Evolutionary conservation across 139 green algal genomes (phyloP).

Genomic region (Chlorella ohadii): DNA sequence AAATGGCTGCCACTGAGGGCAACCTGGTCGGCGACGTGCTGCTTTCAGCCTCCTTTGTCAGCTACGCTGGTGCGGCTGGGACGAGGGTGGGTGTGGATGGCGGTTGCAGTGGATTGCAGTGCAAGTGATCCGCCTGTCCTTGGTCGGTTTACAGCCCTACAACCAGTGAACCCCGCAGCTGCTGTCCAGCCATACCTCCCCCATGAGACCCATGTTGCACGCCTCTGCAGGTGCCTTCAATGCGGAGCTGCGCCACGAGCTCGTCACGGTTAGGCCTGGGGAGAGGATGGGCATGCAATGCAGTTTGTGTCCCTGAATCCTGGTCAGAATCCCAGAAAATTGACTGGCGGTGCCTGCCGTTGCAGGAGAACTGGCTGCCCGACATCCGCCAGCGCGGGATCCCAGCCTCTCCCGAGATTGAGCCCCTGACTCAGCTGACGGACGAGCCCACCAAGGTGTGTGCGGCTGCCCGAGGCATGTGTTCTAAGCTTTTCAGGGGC

Average conservation of each 20-base stretch:
- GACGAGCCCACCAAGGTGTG: conserved; percentile 69
- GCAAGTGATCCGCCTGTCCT: too few species aligned
- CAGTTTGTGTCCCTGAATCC: too few species aligned
- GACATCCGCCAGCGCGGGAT: conserved; percentile 79
- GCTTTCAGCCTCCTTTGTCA: conserved; percentile 86
- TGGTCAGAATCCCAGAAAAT: too few species aligned
- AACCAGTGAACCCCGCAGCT: too few species aligned
- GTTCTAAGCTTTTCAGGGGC: too few species aligned
- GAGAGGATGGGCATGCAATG: too few species aligned
- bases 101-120: too few species aligned
- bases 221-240: conserved; percentile 74
- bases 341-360: conserved; percentile 49
- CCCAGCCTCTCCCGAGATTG: conserved; percentile 65
- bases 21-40: conserved; percentile 84
- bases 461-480: background rate
- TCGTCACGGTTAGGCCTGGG: background rate
- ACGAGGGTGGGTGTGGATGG: too few species aligned
- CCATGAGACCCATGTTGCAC: too few species aligned
- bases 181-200: too few species aligned
- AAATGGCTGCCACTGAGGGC: conserved; percentile 64
- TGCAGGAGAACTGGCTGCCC: conserved; percentile 80
- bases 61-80: conserved; percentile 66
- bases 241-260: conserved; percentile 67
- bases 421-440: conserved; percentile 63
- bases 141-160: too few species aligned